Conservation (phyloP, 2,329 filamentous ascomycete species). For the Metarhizium robertsii region DNA sequence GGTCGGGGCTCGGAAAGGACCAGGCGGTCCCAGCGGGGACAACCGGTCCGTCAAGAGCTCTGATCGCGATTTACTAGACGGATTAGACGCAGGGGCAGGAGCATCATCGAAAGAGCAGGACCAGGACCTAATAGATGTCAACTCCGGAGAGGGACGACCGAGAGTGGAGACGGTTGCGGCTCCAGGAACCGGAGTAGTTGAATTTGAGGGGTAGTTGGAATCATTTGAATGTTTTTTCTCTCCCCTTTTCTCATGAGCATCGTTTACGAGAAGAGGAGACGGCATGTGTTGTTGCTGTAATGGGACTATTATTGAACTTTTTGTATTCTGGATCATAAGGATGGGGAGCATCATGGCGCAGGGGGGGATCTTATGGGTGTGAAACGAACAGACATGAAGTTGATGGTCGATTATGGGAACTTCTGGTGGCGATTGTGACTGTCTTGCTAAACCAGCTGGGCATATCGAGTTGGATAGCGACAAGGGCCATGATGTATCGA, state of each 20-base stretch:
- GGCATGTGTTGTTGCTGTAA: background rate
- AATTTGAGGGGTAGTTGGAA: slow-evolving; percentile 26
- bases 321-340: background rate
- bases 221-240: background rate
- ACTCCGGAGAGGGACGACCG: slow-evolving; percentile 16
- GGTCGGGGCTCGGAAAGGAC: slow-evolving; percentile 28
- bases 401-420: background rate
- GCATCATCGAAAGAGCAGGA: slow-evolving; percentile 26
- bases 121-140: slow-evolving; percentile 25
- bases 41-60: slow-evolving; percentile 54
- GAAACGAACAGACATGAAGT: background rate
- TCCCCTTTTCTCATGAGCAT: background rate
- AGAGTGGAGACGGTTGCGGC: slow-evolving; percentile 18
- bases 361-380: background rate
- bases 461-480: background rate
- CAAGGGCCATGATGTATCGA: too few relatives aligned
- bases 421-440: background rate
- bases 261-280: background rate
- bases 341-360: background rate
- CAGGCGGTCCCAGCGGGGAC: slow-evolving; percentile 35
- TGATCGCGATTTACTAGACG: slow-evolving; percentile 63
- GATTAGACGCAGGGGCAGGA: slow-evolving; percentile 61
- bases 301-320: background rate
- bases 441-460: background rate
- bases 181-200: slow-evolving; percentile 27